Base-by-base conservation (phyloP, 805 yeast species). In the Wickerhamiella qilinensis region DNA sequence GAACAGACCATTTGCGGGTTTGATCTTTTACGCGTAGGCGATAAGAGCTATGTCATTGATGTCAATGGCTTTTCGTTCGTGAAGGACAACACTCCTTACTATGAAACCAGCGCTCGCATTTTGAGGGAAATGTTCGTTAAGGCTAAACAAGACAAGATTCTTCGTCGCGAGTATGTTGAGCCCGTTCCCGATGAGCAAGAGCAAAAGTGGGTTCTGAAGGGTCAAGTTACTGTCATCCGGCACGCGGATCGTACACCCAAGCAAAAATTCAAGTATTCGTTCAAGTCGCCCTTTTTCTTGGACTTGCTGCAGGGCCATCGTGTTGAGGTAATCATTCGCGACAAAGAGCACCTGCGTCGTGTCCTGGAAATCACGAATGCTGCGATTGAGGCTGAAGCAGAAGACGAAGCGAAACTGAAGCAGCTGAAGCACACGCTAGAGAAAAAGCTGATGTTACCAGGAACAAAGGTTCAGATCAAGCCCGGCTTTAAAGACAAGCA, bases 161-260 rank as follows among this genome's bases (percentile, higher is more conserved):
- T 38, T 60, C 28, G 25, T 21, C 14, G 18, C 21, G 39, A 30
- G 43, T 4, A 32, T 7, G 20, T 29, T 35, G 37, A 33, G 37
- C 34, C 47, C 42, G 19, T 39, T 25, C 27, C 31, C 28, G 32
- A 18, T 12, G 45, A 39, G 21, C 35, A 44, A 7, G 51, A 50
- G 36, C 95, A 88, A 55, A 88, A 88, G 60, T 91, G 99, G 99
- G 83, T 82, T 4, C 78, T 91, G 59, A 91, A 91, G 58, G 96
- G 96, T 15, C 64, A 82, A 60, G 94, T 91, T 9, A 69, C 80
- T 15, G 93, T 88, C 21, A 78, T 91, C 39, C 74, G 99, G 49
- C 99, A 91, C 59, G 99, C 97, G 6, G 99, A 91, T 56, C 73
- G 99, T 56, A 91, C 99, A 0, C 99, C 99, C 14, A 91, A 91